phyloP scores from a whole-genome alignment of 2,329 filamentous ascomycete genomes.

The Fusarium hostae region DNA sequence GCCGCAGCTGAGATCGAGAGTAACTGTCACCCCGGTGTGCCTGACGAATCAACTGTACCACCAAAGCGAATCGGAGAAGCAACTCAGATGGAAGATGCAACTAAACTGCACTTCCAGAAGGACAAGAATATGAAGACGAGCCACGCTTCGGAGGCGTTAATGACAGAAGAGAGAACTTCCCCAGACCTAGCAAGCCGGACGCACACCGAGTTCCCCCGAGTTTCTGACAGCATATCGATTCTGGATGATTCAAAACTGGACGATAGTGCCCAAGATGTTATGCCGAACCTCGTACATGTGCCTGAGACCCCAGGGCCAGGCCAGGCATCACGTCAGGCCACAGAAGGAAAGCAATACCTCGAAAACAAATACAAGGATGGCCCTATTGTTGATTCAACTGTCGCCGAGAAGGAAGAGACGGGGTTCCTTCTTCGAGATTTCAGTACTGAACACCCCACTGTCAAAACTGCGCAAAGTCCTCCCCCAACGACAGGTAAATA shows the following conservation, averaged over 20 bases:
- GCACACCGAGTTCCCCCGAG: background rate
- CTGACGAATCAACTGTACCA: background rate
- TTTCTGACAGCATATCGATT: background rate
- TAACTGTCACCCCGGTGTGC: background rate
- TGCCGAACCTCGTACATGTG: background rate
- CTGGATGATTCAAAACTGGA: background rate
- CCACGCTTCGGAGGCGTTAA: conserved; percentile 5
- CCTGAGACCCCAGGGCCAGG: background rate
- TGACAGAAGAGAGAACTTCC: background rate
- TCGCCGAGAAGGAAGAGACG: background rate
- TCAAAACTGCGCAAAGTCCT: background rate
- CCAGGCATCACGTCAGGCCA: background rate
- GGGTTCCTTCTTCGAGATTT: background rate
- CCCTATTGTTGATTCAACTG: background rate
- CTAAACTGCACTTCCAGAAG: conserved; percentile 30
- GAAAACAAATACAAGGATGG: background rate
- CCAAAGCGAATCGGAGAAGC: background rate
- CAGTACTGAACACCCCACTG: background rate
- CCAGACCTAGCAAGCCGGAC: background rate
- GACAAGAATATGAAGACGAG: conserved; percentile 35
- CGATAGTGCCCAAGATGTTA: background rate
- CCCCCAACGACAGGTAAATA: background rate
- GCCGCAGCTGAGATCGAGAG: background rate
- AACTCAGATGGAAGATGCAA: conserved; percentile 21
- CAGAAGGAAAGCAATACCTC: background rate